Evolutionary conservation across 352 stramenopile genomes (phyloP).

Genomic region (Phytophthora palmivora): DNA sequence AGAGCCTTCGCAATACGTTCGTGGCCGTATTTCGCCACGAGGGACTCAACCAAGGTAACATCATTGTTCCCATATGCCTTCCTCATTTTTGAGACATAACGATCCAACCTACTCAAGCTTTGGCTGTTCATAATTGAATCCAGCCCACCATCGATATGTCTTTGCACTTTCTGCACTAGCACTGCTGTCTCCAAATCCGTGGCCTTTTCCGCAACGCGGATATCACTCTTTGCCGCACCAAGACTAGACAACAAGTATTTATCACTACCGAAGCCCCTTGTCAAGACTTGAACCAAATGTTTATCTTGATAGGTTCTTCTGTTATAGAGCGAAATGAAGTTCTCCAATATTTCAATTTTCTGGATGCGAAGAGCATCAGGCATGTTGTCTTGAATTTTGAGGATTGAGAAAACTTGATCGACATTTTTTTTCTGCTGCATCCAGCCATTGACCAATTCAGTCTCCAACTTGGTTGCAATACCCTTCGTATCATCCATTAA

Average conservation of each 20-base stretch:
- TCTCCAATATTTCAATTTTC: neutral
- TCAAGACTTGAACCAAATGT: neutral
- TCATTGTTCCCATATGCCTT: neutral
- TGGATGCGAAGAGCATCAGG: neutral
- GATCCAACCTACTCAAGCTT: neutral
- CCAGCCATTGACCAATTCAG: neutral
- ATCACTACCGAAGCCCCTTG: neutral
- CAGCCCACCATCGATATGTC: neutral
- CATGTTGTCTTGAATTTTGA: neutral
- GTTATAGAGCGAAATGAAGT: neutral
- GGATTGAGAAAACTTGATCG: neutral
- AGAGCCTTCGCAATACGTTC: neutral
- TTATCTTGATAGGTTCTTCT: neutral
- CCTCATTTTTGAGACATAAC: neutral
- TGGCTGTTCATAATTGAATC: neutral
- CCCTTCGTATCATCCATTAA: neutral
- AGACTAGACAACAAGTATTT: neutral
- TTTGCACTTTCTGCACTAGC: neutral
- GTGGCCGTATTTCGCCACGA: neutral
- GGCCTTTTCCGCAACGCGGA: neutral
- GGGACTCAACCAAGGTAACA: neutral
- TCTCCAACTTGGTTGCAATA: neutral
- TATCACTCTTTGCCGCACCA: neutral
- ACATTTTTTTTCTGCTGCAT: neutral
- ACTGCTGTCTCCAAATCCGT: neutral